phyloP scores from a whole-genome alignment of 148 eudicot species.

The Bassia scoparia region DNA sequence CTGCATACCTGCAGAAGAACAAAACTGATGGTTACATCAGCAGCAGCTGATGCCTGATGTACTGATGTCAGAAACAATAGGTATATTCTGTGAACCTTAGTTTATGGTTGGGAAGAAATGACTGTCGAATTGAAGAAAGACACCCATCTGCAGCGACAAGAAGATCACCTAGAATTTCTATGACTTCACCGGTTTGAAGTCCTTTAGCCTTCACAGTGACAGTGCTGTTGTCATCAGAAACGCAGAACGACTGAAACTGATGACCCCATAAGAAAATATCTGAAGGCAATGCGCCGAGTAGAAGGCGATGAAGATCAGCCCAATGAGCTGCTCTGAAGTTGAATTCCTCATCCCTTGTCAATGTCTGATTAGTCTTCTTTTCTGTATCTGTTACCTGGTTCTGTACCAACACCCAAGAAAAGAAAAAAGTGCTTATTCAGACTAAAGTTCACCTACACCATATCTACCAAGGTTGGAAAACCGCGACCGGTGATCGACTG shows the following conservation, averaged over 20 bases:
- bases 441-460: background rate
- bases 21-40: background rate
- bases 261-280: constrained; percentile 62
- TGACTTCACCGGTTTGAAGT: constrained; percentile 41
- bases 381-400: constrained; percentile 53
- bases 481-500: too few species aligned
- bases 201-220: constrained; percentile 48
- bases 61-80: too few species aligned
- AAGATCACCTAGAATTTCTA: constrained; percentile 51
- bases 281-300: constrained; percentile 46
- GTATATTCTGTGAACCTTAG: constrained; percentile 51
- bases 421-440: background rate
- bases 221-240: constrained; percentile 35
- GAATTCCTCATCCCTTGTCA: constrained; percentile 68
- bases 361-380: constrained; percentile 31
- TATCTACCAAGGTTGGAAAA: too few species aligned
- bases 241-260: constrained; percentile 45
- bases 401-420: constrained; percentile 26
- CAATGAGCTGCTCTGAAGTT: constrained; percentile 75
- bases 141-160: constrained; percentile 92
- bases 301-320: constrained; percentile 72
- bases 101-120: constrained; percentile 55
- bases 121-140: constrained; percentile 58
- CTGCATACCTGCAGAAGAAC: constrained; percentile 66
- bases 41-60: too few species aligned